Conservation (phyloP, 257 asterid genomes). For the Forsythia suspensa region DNA sequence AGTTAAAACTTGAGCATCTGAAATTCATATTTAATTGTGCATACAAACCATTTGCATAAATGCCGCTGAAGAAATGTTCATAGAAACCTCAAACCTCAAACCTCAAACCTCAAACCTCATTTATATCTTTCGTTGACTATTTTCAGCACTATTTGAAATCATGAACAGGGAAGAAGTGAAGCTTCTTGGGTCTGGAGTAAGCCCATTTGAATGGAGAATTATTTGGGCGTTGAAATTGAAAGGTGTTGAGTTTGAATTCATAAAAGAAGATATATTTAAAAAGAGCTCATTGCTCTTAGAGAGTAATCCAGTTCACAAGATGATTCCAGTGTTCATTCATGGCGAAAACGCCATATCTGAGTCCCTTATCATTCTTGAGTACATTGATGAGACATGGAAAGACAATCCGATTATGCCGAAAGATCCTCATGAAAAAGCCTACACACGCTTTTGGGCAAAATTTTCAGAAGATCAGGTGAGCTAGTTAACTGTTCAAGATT, state of each 20-base stretch:
- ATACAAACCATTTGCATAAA: not conserved
- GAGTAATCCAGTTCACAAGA: slow-evolving; percentile 23
- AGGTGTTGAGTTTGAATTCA: slow-evolving; percentile 9
- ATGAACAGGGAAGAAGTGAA: not conserved
- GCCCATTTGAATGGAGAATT: slow-evolving; percentile 17
- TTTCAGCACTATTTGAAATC: not conserved
- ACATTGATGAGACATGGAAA: slow-evolving; percentile 21
- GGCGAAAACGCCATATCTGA: slow-evolving; percentile 7
- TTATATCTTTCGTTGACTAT: not conserved
- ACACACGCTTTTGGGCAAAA: slow-evolving; percentile 21
- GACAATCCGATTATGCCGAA: not conserved
- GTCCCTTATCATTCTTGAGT: slow-evolving; percentile 20
- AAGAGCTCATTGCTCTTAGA: slow-evolving; percentile 21
- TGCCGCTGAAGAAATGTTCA: not conserved
- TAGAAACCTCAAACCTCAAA: not conserved
- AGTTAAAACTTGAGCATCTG: not conserved
- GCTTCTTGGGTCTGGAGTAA: slow-evolving; percentile 9
- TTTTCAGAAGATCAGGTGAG: slow-evolving; percentile 12
- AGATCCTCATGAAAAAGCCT: slow-evolving; percentile 8
- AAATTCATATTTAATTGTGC: not conserved
- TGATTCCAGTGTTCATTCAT: slow-evolving; percentile 22
- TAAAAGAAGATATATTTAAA: slow-evolving; percentile 17
- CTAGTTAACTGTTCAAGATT: not conserved
- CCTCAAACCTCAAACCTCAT: too few species aligned
- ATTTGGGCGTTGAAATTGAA: slow-evolving; percentile 12